These are phyloP conservation scores for Mycena filopes DNA, from an alignment of 768 basidiomycete species.

Conservation along the genomic window DNA sequence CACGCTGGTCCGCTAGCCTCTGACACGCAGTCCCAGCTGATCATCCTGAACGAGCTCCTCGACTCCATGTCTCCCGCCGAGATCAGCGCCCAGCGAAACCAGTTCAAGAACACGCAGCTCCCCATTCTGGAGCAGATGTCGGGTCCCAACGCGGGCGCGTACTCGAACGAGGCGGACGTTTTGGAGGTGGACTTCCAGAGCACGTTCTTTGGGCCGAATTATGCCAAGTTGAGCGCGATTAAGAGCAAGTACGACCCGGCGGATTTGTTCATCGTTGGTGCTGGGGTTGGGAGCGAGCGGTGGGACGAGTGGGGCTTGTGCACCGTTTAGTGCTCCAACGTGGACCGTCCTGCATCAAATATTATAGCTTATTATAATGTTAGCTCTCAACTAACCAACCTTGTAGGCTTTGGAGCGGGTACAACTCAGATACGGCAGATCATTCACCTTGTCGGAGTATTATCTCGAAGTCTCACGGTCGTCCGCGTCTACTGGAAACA, in stretches of 20 bases:
- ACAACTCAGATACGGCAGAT: too few relatives aligned
- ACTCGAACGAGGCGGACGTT: constrained; percentile 48
- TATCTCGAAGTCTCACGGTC: too few relatives aligned
- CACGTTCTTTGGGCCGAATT: constrained; percentile 48
- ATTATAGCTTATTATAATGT: too few relatives aligned
- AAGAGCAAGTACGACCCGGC: constrained; percentile 45
- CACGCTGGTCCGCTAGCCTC: neutral
- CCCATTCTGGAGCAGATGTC: constrained; percentile 41
- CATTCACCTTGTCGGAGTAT: too few relatives aligned
- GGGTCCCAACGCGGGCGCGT: constrained; percentile 42
- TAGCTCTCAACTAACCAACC: too few relatives aligned
- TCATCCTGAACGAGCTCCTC: constrained; percentile 30
- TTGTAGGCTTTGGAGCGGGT: too few relatives aligned
- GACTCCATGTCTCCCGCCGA: constrained; percentile 28
- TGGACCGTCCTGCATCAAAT: too few relatives aligned
- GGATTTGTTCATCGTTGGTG: constrained; percentile 45
- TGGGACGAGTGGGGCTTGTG: constrained; percentile 45
- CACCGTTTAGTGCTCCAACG: too few relatives aligned
- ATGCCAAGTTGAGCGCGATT: constrained; percentile 39
- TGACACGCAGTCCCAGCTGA: constrained; percentile 25
- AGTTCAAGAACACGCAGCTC: constrained; percentile 37
- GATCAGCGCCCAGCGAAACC: constrained; percentile 32
- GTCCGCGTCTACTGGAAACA: too few relatives aligned
- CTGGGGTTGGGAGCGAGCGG: constrained; percentile 45
- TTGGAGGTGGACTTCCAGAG: constrained; percentile 43